These are phyloP conservation scores for Cyberlindnera mycetangii DNA, from an alignment of 805 yeast genomes.

Conservation along the genomic window DNA sequence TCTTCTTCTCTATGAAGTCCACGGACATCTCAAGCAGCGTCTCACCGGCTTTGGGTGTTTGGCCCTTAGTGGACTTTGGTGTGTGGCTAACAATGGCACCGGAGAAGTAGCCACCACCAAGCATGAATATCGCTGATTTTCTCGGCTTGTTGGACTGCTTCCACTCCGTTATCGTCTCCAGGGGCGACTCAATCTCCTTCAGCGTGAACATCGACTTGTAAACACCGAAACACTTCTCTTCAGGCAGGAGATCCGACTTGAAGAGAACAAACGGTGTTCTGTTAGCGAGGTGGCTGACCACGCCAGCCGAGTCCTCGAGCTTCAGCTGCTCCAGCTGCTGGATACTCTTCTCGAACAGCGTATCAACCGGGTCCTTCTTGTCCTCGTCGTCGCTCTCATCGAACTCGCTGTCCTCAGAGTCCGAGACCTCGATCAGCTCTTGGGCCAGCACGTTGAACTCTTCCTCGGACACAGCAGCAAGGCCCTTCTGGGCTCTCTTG, in stretches of 20 bases:
- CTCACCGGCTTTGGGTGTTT: slow-evolving; percentile 44
- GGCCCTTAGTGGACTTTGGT: slow-evolving; percentile 54
- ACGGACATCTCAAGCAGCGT: slow-evolving; percentile 62
- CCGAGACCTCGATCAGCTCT: slow-evolving; percentile 57
- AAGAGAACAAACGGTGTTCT: slow-evolving; percentile 68
- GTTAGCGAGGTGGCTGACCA: slow-evolving; percentile 56
- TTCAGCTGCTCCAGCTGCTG: slow-evolving; percentile 20
- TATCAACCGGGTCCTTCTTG: slow-evolving; percentile 19
- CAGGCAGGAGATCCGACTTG: slow-evolving; percentile 44
- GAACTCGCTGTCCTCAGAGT: slow-evolving; percentile 40
- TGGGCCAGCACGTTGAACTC: slow-evolving; percentile 58
- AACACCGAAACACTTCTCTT: slow-evolving; percentile 53
- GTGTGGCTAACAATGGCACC: slow-evolving; percentile 86
- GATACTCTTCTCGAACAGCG: slow-evolving; percentile 24
- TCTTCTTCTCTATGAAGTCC: slow-evolving; percentile 66
- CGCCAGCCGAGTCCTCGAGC: slow-evolving; percentile 27
- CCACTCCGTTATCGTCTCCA: slow-evolving; percentile 43
- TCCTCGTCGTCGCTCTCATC: slow-evolving; percentile 24
- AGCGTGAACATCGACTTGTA: slow-evolving; percentile 61
- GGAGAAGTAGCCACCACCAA: slow-evolving; percentile 98
- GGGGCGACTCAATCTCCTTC: slow-evolving; percentile 44
- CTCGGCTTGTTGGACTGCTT: slow-evolving; percentile 25
- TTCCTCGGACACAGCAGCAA: slow-evolving; percentile 46
- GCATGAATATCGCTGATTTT: slow-evolving; percentile 81
- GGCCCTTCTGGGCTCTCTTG: slow-evolving; percentile 47